Evolutionary conservation across 2,329 filamentous ascomycete genomes (phyloP).

Genomic region (Verticillium dahliae): DNA sequence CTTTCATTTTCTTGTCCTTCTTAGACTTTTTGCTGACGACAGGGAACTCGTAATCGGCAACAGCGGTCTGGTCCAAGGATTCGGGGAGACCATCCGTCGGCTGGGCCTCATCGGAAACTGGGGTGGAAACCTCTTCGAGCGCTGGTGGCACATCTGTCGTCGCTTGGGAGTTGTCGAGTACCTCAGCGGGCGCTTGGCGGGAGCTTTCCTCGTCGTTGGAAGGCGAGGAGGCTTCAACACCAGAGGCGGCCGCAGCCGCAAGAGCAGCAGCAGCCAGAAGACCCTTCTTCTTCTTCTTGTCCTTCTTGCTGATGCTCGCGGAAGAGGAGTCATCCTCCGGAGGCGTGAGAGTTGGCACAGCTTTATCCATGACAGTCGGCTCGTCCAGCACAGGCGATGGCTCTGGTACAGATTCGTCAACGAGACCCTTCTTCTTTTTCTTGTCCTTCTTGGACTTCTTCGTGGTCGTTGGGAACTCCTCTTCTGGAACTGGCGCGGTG

Average conservation of each 20-base stretch:
- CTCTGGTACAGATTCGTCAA: neutral
- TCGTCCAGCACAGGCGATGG: neutral
- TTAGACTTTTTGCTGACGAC: slow-evolving; percentile 6
- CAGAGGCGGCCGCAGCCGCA: neutral
- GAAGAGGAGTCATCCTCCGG: neutral
- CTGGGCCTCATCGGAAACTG: neutral
- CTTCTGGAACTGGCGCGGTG: slow-evolving; percentile 7
- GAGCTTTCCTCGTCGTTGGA: neutral
- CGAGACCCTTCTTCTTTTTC: slow-evolving; percentile 17
- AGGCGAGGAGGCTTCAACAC: neutral
- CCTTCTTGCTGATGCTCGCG: slow-evolving; percentile 3
- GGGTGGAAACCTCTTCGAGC: neutral
- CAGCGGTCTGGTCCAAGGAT: neutral
- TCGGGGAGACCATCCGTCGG: neutral
- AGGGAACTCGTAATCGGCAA: slow-evolving; percentile 12
- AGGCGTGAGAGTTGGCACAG: neutral
- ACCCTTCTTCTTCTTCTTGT: slow-evolving; percentile 8
- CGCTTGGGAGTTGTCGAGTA: neutral
- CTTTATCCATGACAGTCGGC: neutral
- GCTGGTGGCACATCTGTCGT: neutral
- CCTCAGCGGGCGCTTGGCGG: neutral
- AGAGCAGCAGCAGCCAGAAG: slow-evolving; percentile 2
- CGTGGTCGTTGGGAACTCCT: slow-evolving; percentile 11
- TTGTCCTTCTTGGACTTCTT: slow-evolving; percentile 26
- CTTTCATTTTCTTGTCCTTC: slow-evolving; percentile 11